Base-by-base conservation (phyloP, 169 alveolate species). In the Plasmodium relictum region DNA sequence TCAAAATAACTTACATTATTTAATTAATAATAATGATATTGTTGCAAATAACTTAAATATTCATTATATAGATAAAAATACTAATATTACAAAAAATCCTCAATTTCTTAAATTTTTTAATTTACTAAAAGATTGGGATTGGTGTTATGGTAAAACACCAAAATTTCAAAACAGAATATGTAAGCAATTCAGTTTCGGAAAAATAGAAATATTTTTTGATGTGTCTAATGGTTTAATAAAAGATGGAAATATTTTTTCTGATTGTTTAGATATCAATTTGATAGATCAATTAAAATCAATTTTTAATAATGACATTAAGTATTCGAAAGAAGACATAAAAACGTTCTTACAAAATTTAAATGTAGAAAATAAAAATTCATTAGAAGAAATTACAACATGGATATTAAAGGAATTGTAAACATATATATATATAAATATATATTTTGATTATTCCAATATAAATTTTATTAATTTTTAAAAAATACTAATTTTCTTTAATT, bases 141-240 rank as follows among this genome's bases (percentile, higher is more conserved):
- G 98, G 97, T 70, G 94, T 42, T 95, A 93, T 86, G 97, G 97
- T 18, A 93, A 93, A 56, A 93, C 96, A 24, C 97, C 98, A 22
- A 83, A 83, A 59, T 83, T 83, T 68, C 91, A 83, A 68, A 83
- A 83, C 37, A 44, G 42, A 68, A 10, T 83, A 20, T 83, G 85
- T 20, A 83, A 68, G 45, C 70, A 50, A 54, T 83, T 83, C 58
- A 68, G 10, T 68, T 83, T 83, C 56, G 91, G 91, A 68, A 52
- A 69, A 42, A 0, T 83, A 14, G 91, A 83, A 56, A 31, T 83
- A 54, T 56, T 16, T 50, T 83, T 83, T 54, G 54, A 83, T 37
- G 73, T 83, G 54, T 50, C 58, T 6, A 59, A 83, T 41, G 91
- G 91, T 10, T 26, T 83, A 10, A 83, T 83, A 39, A 83, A 66